These are phyloP conservation scores for Kwoniella botswanensis DNA, from an alignment of 768 basidiomycete genomes.

Conservation along the genomic window DNA sequence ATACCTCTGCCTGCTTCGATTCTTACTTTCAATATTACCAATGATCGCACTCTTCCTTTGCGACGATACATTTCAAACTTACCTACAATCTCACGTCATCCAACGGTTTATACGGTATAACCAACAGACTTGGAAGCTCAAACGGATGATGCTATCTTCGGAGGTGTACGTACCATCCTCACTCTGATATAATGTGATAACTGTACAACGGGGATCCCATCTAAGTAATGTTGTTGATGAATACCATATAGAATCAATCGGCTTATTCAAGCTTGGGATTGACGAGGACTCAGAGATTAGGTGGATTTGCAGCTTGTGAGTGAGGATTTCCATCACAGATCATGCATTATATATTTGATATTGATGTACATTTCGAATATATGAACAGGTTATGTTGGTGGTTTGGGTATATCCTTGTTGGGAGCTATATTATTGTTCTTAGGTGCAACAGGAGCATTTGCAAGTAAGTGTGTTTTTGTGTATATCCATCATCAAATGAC, in stretches of 20 bases:
- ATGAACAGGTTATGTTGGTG: conserved; percentile 72
- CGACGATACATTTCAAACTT: background rate
- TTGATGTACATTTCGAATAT: too few species aligned
- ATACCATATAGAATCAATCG: conserved; percentile 69
- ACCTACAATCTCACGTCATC: background rate
- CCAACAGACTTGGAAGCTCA: conserved; percentile 50
- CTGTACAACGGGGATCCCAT: background rate
- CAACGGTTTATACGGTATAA: too few species aligned
- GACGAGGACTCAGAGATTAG: conserved; percentile 77
- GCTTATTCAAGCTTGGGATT: conserved; percentile 81
- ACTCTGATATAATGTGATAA: background rate
- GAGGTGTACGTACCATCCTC: conserved; percentile 40
- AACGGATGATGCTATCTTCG: conserved; percentile 55
- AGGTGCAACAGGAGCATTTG: conserved; percentile 71
- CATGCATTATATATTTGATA: too few species aligned
- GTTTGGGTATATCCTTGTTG: conserved; percentile 79
- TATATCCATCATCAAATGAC: background rate
- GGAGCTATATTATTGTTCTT: conserved; percentile 79
- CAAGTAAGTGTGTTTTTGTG: conserved; percentile 64
- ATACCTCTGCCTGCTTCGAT: too few species aligned
- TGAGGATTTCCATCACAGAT: conserved; percentile 50
- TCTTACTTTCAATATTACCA: too few species aligned
- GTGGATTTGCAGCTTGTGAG: conserved; percentile 84
- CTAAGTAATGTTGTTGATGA: background rate
- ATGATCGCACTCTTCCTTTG: background rate